Evolutionary conservation across 257 asterid species (phyloP).

Genomic region (Solanum piurae): DNA sequence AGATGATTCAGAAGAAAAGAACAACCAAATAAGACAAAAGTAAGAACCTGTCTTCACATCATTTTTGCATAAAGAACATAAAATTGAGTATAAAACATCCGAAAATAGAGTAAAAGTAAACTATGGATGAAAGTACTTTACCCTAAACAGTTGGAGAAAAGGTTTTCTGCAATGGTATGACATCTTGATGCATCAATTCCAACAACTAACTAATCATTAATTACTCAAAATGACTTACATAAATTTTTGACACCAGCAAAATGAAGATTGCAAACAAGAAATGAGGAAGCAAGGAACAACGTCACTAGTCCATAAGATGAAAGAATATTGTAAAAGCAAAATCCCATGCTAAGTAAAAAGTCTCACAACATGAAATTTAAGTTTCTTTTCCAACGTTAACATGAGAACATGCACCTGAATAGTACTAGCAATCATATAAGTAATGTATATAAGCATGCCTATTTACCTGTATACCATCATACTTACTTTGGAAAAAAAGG

Average conservation of each 20-base stretch:
- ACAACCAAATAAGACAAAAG: neutral
- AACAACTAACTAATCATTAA: neutral
- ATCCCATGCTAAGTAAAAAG: neutral
- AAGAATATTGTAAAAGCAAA: neutral
- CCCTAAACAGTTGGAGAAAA: neutral
- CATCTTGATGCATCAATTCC: neutral
- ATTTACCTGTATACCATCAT: conserved; percentile 7
- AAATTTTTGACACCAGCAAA: too few species aligned
- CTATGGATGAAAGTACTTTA: neutral
- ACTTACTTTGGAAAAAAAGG: conserved; percentile 91
- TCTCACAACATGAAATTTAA: neutral
- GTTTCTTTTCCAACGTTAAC: neutral
- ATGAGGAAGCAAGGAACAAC: neutral
- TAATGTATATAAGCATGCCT: neutral
- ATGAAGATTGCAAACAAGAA: neutral
- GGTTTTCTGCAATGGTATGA: neutral
- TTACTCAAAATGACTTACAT: neutral
- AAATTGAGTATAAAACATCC: neutral
- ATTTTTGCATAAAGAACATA: neutral
- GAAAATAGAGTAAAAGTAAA: neutral
- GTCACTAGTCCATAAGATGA: neutral
- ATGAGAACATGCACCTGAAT: neutral
- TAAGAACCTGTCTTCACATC: neutral
- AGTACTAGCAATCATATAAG: neutral
- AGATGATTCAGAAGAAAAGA: neutral